Evolutionary conservation across 2,329 filamentous ascomycete genomes (phyloP), one percentile per base, ranked within the genome.

Genomic region (Alternaria conjuncta): DNA sequence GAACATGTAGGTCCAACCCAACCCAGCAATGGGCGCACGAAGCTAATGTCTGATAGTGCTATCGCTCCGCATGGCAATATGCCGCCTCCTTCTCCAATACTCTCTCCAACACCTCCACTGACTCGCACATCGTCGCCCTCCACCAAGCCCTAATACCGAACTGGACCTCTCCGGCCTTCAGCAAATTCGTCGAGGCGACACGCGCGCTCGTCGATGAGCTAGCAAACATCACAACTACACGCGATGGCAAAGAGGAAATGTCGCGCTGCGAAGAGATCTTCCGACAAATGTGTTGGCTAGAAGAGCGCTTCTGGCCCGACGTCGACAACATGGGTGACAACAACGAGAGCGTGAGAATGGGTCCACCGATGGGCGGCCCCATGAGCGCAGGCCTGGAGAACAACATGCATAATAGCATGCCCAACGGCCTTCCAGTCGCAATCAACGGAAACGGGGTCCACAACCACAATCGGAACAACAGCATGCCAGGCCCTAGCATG

Each of bases 131-230:
- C 51, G 75, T 82, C 55, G 83, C 83, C 32, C 79, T 85, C 11
- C 83, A 84, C 69, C 83, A 85, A 72, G 81, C 82, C 6, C 75
- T 85, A 23, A 85, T 85, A 47, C 83, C 83, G 3, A 85, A 85
- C 67, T 85, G 83, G 83, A 84, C 83, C 1, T 84, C 83, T 0
- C 79, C 81, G 11, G 82, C 83, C 47, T 85, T 84, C 67, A 76
- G 72, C 68, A 84, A 84, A 63, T 85, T 85, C 63, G 83, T 85
- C 18, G 83, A 84, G 51, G 83, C 83, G 6, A 83, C 81, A 60
- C 78, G 82, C 45, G 76, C 79, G 3, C 81, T 85, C 25, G 83
- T 85, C 50, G 83, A 85, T 66, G 83, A 85, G 66, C 78, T 84
- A 12, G 83, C 83, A 25, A 84, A 84, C 65, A 80, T 79, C 5